phyloP scores from a whole-genome alignment of 768 basidiomycete species.

The Pleurotus citrinopileatus region DNA sequence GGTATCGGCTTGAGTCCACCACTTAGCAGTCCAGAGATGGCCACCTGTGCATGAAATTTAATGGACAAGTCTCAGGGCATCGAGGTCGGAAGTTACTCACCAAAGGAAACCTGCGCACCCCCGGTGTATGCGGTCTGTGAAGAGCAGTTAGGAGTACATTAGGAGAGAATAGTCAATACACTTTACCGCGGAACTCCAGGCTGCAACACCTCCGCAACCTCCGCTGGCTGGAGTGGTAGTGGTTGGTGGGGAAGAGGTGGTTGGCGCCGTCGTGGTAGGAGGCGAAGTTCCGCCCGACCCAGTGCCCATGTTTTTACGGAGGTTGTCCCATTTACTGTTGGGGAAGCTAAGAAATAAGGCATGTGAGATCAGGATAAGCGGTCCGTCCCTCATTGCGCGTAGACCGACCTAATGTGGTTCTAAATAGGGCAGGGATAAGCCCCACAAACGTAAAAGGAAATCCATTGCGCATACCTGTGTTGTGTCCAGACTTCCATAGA shows the following conservation, averaged over 20 bases:
- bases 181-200: conserved; percentile 45
- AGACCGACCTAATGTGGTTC: conserved; percentile 60
- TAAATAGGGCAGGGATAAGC: conserved; percentile 10
- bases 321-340: conserved; percentile 69
- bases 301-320: conserved; percentile 58
- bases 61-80: background rate
- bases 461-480: conserved; percentile 30
- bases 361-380: background rate
- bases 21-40: conserved; percentile 57
- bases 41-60: conserved; percentile 27
- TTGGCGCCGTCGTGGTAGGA: conserved; percentile 15
- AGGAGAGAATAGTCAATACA: too few relatives aligned
- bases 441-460: background rate
- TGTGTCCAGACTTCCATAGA: conserved; percentile 53
- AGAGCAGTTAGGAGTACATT: too few relatives aligned
- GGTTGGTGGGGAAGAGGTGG: too few relatives aligned
- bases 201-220: conserved; percentile 37
- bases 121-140: conserved; percentile 41
- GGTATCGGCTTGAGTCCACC: conserved; percentile 61
- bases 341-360: conserved; percentile 45
- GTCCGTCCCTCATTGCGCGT: too few relatives aligned
- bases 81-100: conserved; percentile 23
- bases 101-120: conserved; percentile 43
- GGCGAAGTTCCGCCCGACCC: conserved; percentile 21
- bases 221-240: conserved; percentile 25